A percentile compares a stretch with the other conserved stretches of the same genome.
phyloP scores from a whole-genome alignment of 805 yeast genomes.

The Metschnikowia bowlesiae region DNA sequence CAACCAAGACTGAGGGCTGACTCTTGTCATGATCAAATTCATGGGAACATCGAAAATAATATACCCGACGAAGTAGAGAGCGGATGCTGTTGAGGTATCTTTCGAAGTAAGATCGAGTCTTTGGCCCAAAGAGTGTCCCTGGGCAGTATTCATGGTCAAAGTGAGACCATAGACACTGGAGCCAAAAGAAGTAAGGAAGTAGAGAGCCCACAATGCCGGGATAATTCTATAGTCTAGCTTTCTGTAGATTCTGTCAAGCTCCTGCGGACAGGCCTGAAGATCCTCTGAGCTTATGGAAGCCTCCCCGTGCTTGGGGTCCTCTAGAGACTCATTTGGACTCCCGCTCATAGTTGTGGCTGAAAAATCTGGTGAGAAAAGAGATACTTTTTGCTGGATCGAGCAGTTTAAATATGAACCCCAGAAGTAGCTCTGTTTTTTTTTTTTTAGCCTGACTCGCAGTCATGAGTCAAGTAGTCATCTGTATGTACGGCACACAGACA shows the following conservation, averaged over 20 bases:
- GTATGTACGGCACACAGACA: conserved; percentile 8
- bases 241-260: conserved; percentile 53
- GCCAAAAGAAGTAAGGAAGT: conserved; percentile 77
- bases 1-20: conserved; percentile 83
- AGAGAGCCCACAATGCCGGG: conserved; percentile 78
- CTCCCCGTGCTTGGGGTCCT: conserved; percentile 7
- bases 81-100: conserved; percentile 69
- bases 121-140: conserved; percentile 57
- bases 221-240: conserved; percentile 67
- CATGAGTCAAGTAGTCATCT: conserved; percentile 17
- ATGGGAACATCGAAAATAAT: conserved; percentile 84
- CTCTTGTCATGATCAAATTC: conserved; percentile 78
- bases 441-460: conserved; percentile 11
- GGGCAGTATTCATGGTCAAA: conserved; percentile 66
- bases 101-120: conserved; percentile 49
- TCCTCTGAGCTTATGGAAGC: conserved; percentile 7
- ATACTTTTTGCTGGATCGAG: neutral
- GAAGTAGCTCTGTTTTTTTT: conserved; percentile 3
- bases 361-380: neutral
- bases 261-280: conserved; percentile 5
- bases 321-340: conserved; percentile 1
- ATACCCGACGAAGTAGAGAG: conserved; percentile 77
- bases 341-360: neutral
- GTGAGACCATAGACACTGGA: conserved; percentile 73
- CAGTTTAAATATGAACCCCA: neutral